Evolutionary conservation across 129 eudicot genomes (phyloP), one percentile per base, ranked within the genome.

Genomic region (Flaveria trinervia): DNA sequence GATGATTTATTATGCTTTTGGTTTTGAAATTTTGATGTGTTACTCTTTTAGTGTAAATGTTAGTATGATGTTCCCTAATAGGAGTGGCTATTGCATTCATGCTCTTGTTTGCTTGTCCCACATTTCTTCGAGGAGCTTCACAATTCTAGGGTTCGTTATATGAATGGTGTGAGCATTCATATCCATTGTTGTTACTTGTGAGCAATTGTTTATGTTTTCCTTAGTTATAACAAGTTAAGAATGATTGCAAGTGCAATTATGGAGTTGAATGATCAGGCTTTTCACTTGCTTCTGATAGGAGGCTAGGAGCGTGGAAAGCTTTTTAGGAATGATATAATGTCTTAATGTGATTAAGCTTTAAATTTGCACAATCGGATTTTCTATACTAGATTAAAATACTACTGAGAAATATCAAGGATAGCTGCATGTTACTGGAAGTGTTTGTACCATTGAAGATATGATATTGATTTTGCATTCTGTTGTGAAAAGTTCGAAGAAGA

Each of bases 261-360:
- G 3, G 28, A 71, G 9, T 49, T 49, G 28, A 25, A 28, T 49
- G 25, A 36, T 5, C 41, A 36, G 41, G 41, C 41, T 36, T 36
- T 36, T 68, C 39, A 68, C 18, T 68, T 68, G 52, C 55, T 68
- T 23, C 23, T 48, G 74, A 65, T 65, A 1, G 43, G 43, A 70
- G 41, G 13, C 70, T 14, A 26, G 30, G 30, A 28, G 4, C 30
- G 3, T 28, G 72, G 72, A 68, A 44, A 18, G 7, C 2, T 68
- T 68, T 68, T 16, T 10, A 41, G 55, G 55, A 41, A 68, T 45
- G 55, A 16, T 25, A 16, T 70, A 49, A 49, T 49, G 33, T 45
- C 25, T 46, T 45, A 46, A 28, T 0, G 18, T 48, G 25, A 5
- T 49, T 51, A 71, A 71, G 64, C 62, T 71, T 71, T 28, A 50